Evolutionary conservation across 345 rosid species (phyloP), one percentile per base, ranked within the genome.

Genomic region (Iberis pinnata): DNA sequence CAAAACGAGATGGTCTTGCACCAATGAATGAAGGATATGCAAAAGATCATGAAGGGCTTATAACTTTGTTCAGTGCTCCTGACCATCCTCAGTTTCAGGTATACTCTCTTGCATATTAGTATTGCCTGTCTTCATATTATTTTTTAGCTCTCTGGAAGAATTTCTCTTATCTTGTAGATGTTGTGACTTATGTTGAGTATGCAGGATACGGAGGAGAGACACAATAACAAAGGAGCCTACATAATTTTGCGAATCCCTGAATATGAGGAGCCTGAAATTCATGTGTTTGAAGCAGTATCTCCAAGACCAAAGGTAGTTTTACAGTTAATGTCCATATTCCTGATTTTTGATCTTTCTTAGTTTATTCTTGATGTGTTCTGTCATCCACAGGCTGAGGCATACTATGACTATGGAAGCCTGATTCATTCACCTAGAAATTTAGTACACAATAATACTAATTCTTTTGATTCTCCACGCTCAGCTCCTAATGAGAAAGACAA

Each of bases 81-180:
- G 73, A 68, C 48, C 47, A 68, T 56, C 73, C 63, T 43, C 73
- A 68, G 61, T 68, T 62, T 56, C 73, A 68, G 73, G 73, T 68
- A 61, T 33, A 45, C 26, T 33, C 42, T 49, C 8, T 20, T 18
- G 4, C 20, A 46, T 44, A 9, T 53, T 29, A 1, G 7, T 19
- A 51, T 46, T 6, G 12, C 39, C 17, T 33, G 58, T 33, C 18
- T 52, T 53, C 41, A 42, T 35, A 11, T 40, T 18, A 13, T 13
- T 29, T 40, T 40, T 8, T 18, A n/a, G 5, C n/a, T 42, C 41
- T 19, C 15, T 11, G 36, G 44, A 8, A 26, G 38, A 27, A 8
- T 18, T 16, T 43, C 20, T 58, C 10, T 17, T 59, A 47, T 47
- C 6, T 38, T 26, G 13, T 59, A 25, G 36, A 25, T 46, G 46